Evolutionary conservation across 176 grass and related monocot species (phyloP).

Genomic region (Triticum dicoccoides): DNA sequence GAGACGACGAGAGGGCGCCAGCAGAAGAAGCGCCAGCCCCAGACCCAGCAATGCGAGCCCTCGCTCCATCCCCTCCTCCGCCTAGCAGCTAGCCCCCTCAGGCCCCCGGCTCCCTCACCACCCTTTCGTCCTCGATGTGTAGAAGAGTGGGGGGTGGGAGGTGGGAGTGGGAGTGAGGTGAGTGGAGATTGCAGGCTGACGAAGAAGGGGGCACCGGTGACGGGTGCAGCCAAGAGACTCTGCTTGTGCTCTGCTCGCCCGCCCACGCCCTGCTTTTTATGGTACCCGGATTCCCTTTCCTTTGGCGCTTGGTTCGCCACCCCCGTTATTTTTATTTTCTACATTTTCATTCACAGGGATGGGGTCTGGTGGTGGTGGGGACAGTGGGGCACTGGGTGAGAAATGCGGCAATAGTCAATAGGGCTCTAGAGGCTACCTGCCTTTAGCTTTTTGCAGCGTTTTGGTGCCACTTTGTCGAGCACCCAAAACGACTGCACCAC

Average conservation of each 20-base stretch:
- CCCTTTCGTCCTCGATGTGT: not conserved
- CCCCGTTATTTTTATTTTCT: conserved; percentile 7
- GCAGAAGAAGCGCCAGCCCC: conserved; percentile 40
- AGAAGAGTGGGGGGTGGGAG: not conserved
- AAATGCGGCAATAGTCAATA: not conserved
- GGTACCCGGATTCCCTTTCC: conserved; percentile 70
- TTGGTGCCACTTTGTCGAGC: conserved; percentile 38
- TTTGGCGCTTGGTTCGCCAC: conserved; percentile 63
- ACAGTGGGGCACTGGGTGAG: conserved; percentile 8
- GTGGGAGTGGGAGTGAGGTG: not conserved
- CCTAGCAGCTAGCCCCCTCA: not conserved
- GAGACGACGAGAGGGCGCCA: conserved; percentile 24
- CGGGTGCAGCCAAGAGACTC: not conserved
- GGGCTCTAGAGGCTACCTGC: conserved; percentile 23
- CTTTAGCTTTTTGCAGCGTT: conserved; percentile 46
- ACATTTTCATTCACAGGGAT: not conserved
- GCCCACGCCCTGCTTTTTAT: conserved; percentile 62
- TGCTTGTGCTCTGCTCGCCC: not conserved
- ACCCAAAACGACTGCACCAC: not conserved
- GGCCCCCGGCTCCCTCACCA: not conserved
- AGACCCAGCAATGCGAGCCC: conserved; percentile 31
- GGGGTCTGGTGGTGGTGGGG: no score
- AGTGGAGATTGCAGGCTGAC: not conserved
- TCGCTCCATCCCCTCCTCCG: conserved; percentile 17
- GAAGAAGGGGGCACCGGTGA: not conserved